These are phyloP conservation scores for Quercus agrifolia DNA, from an alignment of 306 rosid species.

Conservation along the genomic window DNA sequence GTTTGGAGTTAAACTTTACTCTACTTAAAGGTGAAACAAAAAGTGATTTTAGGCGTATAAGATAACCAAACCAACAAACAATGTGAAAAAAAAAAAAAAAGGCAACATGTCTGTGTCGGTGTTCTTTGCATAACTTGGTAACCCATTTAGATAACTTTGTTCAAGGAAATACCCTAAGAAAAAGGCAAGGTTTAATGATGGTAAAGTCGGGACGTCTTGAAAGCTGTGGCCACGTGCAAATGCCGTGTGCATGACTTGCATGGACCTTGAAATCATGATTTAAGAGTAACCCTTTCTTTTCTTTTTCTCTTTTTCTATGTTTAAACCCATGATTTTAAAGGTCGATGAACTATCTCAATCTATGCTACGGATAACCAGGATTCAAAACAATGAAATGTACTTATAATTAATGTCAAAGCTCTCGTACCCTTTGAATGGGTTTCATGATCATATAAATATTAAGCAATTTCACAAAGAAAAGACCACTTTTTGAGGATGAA, in stretches of 20 bases:
- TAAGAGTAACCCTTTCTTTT: neutral
- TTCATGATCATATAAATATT: neutral
- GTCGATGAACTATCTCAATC: no score
- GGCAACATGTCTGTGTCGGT: no score
- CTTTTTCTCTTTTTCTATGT: neutral
- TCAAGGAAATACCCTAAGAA: neutral
- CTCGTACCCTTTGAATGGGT: neutral
- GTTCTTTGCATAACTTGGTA: neutral
- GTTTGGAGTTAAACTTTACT: no score
- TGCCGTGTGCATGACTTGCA: neutral
- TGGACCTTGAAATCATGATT: neutral
- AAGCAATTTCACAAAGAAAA: neutral
- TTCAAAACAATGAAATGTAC: neutral
- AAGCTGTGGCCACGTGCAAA: neutral
- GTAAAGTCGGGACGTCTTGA: neutral
- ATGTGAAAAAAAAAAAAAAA: no score
- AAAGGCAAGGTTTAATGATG: neutral
- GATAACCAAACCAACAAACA: no score
- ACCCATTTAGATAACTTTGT: neutral
- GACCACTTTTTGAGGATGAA: neutral
- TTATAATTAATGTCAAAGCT: neutral
- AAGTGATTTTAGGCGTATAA: no score
- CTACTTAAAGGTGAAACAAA: no score
- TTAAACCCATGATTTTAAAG: neutral
- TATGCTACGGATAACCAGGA: neutral